A percentile compares a stretch with the other conserved stretches of the same genome.
Conservation (phyloP, 2,329 filamentous ascomycete genomes). For the Catunica adiposa region DNA sequence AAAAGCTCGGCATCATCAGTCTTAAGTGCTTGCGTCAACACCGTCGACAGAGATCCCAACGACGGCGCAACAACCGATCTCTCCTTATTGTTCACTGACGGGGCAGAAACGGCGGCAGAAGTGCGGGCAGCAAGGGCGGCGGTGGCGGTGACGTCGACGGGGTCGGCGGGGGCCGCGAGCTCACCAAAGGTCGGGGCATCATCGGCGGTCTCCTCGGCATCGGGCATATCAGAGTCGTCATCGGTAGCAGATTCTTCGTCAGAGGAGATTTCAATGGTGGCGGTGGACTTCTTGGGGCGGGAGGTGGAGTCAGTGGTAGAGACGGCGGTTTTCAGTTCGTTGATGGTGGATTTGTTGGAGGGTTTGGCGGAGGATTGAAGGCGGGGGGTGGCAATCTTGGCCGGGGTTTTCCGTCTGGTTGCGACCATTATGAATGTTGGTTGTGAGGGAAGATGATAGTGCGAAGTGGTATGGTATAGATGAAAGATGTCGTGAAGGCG, state of each 20-base stretch:
- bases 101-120: conserved; percentile 20
- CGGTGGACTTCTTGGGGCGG: conserved; percentile 19
- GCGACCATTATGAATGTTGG: conserved; percentile 4
- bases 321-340: conserved; percentile 42
- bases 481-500: background rate
- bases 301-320: conserved; percentile 26
- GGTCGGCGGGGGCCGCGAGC: conserved; percentile 54
- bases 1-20: conserved; percentile 83
- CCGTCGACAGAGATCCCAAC: conserved; percentile 70
- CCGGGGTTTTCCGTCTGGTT: conserved; percentile 43
- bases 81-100: conserved; percentile 24
- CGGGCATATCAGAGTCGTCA: conserved; percentile 26
- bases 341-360: conserved; percentile 33
- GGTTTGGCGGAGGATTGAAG: conserved; percentile 37
- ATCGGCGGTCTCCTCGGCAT: conserved; percentile 18
- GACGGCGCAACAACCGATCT: conserved; percentile 40
- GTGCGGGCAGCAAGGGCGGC: conserved; percentile 30
- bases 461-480: background rate
- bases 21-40: conserved; percentile 82
- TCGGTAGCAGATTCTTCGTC: conserved; percentile 33
- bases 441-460: background rate
- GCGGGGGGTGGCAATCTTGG: conserved; percentile 39
- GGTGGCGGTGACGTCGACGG: conserved; percentile 57
- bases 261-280: conserved; percentile 40
- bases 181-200: conserved; percentile 70